Base-by-base conservation (phyloP, 176 grass and related monocot species). In the Typha latifolia region DNA sequence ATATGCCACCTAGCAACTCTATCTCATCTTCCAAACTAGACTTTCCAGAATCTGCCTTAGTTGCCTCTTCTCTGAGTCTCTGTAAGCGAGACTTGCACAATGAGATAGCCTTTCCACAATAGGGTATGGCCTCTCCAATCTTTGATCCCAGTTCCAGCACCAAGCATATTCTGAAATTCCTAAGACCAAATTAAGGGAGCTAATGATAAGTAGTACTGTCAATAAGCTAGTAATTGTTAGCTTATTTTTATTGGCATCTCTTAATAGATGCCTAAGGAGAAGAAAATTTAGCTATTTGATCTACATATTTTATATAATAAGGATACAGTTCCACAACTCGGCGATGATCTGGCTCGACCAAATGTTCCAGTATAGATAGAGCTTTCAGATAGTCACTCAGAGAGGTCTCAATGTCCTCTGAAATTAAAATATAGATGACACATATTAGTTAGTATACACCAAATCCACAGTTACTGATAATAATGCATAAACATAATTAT, bases 321-420 rank as follows among this genome's bases (percentile, higher is more conserved):
- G 86, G 89, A 99, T 99, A 99, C 94, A 99, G 72, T 77, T 99
- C 94, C 14, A 99, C 76, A 63, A 82, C 56, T 64, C 84, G 94
- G 14, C 89, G 86, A 82, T 99, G 76, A 49, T 90, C 89, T 73
- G 84, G 73, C 34, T 93, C 94, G 49, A 87, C 77, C 72, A 99
- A 79, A 61, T 67, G 67, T 65, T 93, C 94, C 78, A 82, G 49
- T 37, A 99, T 90, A 69, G 86, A 73, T 50, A 93, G 78, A 76
- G 94, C 94, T 85, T 87, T 99, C 61, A 63, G 70, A 68, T 93
- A 99, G 74, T 99, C 94, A 83, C 66, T 74, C 3, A 99, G 80
- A 29, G 94, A 93, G 61, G 82, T 90, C 31, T 99, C 83, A 76
- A 93, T 72, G 68, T 99, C 94, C 89, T 99, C 89, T 99, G 81